A percentile compares a stretch with the other conserved stretches of the same genome.
Evolutionary conservation across 306 rosid genomes (phyloP).

Genomic region (Acacia confusa): DNA sequence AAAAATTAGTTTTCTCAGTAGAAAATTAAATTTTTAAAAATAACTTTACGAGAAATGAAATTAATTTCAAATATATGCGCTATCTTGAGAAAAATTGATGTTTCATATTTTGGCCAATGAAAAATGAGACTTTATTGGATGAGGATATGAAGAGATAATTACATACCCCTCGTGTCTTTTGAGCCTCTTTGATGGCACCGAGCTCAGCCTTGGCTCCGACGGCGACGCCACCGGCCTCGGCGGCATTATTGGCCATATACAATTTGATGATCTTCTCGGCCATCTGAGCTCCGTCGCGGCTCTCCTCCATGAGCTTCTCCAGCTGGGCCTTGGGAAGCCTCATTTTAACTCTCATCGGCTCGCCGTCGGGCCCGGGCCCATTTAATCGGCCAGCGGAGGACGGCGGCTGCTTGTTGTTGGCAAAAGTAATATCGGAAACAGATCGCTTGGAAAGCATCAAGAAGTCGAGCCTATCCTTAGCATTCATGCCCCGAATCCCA

Average conservation of each 20-base stretch:
- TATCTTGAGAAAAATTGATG: neutral
- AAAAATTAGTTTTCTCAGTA: neutral
- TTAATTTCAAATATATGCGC: neutral
- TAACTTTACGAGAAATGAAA: neutral
- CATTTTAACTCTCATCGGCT: slow-evolving; percentile 53
- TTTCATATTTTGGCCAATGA: neutral
- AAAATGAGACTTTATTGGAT: neutral
- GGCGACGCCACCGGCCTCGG: neutral
- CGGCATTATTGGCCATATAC: slow-evolving; percentile 35
- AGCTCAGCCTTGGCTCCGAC: slow-evolving; percentile 27
- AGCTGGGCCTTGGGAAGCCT: slow-evolving; percentile 69
- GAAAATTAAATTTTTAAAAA: neutral
- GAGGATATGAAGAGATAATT: neutral
- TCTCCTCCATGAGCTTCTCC: slow-evolving; percentile 64
- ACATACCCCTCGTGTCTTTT: slow-evolving; percentile 54
- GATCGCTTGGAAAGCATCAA: slow-evolving; percentile 72
- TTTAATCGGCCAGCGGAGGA: neutral
- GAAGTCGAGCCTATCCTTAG: slow-evolving; percentile 77
- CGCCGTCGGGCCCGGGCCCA: slow-evolving; percentile 13
- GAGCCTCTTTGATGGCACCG: slow-evolving; percentile 21
- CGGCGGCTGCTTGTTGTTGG: neutral
- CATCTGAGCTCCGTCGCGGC: slow-evolving; percentile 50
- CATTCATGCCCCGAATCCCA: slow-evolving; percentile 55
- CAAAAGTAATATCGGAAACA: slow-evolving; percentile 54
- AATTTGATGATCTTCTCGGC: slow-evolving; percentile 65